phyloP scores from a whole-genome alignment of 169 alveolate species.

The Plasmodium malariae region DNA sequence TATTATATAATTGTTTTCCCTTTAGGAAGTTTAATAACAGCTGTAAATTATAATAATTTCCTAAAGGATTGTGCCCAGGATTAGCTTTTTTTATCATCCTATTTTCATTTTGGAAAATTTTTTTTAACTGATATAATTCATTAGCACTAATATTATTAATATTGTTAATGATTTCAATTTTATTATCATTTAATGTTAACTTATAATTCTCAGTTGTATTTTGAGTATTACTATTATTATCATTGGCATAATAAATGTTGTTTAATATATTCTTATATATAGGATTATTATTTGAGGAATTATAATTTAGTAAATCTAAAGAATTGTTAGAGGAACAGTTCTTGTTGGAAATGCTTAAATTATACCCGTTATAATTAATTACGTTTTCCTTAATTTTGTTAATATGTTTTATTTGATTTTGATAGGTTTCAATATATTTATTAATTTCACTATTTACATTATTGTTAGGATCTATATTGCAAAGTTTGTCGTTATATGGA shows the following conservation, averaged over 20 bases:
- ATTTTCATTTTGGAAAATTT: slow-evolving; percentile 15
- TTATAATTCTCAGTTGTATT: not conserved
- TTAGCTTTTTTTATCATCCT: not conserved
- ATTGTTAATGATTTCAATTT: not conserved
- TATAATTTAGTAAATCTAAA: not conserved
- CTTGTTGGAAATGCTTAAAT: slow-evolving; percentile 3
- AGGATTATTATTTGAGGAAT: not conserved
- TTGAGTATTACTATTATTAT: slow-evolving; percentile 6
- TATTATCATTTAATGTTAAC: not conserved
- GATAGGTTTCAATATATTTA: slow-evolving; percentile 9
- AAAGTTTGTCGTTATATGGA: not conserved
- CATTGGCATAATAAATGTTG: not conserved
- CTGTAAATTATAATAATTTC: slow-evolving; percentile 54
- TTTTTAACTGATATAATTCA: slow-evolving; percentile 8
- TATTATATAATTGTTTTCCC: slow-evolving; percentile 31
- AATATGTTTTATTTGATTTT: slow-evolving; percentile 22
- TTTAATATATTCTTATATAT: slow-evolving; percentile 16
- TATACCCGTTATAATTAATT: slow-evolving; percentile 3
- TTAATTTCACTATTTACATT: slow-evolving; percentile 1
- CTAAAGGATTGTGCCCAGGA: slow-evolving; percentile 3
- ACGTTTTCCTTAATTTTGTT: slow-evolving; percentile 2
- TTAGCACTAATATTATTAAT: not conserved
- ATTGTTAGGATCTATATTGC: slow-evolving; percentile 1
- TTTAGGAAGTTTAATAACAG: slow-evolving; percentile 22
- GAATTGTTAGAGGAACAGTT: slow-evolving; percentile 2